Conservation (phyloP, 2,329 filamentous ascomycete species). For the Aspergillus jensenii region DNA sequence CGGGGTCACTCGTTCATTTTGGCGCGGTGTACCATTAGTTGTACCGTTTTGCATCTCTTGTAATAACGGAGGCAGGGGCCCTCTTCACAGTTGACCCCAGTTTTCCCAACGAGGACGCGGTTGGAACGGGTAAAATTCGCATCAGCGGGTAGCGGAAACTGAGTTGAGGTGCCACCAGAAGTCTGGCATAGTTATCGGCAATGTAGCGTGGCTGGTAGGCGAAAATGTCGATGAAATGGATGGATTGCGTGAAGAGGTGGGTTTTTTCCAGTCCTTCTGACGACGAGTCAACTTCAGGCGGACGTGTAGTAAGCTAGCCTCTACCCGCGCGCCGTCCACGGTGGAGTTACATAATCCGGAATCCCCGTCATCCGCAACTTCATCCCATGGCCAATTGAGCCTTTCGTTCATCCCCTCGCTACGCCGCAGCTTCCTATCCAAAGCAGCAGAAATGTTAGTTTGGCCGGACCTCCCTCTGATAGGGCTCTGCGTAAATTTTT, state of each 20-base stretch:
- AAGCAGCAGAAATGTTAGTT: constrained; percentile 29
- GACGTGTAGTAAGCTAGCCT: constrained; percentile 35
- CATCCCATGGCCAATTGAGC: constrained; percentile 22
- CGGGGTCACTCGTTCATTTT: constrained; percentile 39
- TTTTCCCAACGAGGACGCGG: constrained; percentile 44
- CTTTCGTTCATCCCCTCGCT: constrained; percentile 20
- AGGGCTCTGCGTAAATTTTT: neutral
- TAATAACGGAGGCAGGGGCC: constrained; percentile 43
- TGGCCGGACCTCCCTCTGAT: neutral
- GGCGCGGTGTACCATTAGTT: constrained; percentile 40
- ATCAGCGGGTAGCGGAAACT: constrained; percentile 41
- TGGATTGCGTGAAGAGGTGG: constrained; percentile 40
- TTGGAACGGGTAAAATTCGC: constrained; percentile 34
- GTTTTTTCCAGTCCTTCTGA: constrained; percentile 42
- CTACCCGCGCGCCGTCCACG: neutral
- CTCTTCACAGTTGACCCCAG: constrained; percentile 43
- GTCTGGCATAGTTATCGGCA: constrained; percentile 48
- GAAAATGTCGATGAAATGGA: constrained; percentile 30
- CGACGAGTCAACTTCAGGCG: constrained; percentile 21
- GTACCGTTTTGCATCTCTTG: constrained; percentile 50
- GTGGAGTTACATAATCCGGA: constrained; percentile 27
- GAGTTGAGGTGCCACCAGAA: constrained; percentile 34
- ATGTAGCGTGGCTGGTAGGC: constrained; percentile 39
- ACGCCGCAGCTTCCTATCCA: constrained; percentile 14
- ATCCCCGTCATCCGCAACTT: constrained; percentile 22